phyloP scores from a whole-genome alignment of 2,329 filamentous ascomycete species.

The Laburnicola sp. region DNA sequence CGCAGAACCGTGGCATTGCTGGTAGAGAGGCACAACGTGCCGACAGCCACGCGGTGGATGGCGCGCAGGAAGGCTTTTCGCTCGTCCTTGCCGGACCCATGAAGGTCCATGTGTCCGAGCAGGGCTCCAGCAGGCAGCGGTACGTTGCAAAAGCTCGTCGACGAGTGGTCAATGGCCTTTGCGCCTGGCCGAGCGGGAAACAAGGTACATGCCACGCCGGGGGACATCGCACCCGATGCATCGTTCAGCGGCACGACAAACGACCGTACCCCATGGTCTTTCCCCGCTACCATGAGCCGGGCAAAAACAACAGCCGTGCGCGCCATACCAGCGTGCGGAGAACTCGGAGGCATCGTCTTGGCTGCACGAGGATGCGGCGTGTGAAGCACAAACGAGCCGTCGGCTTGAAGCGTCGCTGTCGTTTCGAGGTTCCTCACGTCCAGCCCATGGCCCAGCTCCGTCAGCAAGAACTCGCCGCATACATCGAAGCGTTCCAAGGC shows the following conservation, averaged over 20 bases:
- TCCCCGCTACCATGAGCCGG: not conserved
- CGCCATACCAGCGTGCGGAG: slow-evolving; percentile 1
- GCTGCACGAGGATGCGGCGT: not conserved
- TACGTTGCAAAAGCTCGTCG: not conserved
- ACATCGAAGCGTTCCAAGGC: slow-evolving; percentile 5
- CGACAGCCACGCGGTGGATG: not conserved
- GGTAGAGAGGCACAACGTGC: not conserved
- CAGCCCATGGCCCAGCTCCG: not conserved
- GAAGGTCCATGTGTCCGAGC: not conserved
- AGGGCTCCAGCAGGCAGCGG: not conserved
- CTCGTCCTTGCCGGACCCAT: not conserved
- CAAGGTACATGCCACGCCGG: not conserved
- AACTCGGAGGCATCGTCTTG: slow-evolving; percentile 1
- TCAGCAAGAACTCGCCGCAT: not conserved
- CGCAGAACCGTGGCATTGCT: not conserved
- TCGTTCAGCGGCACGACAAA: slow-evolving; percentile 1
- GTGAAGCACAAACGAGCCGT: not conserved
- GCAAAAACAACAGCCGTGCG: not conserved
- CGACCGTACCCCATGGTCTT: not conserved
- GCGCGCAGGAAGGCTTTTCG: not conserved
- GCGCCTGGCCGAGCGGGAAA: not conserved
- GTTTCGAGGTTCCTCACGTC: not conserved
- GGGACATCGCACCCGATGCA: slow-evolving; percentile 1
- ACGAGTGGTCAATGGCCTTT: not conserved
- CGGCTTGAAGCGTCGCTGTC: not conserved